These are phyloP conservation scores for Sarcomyxa edulis DNA, from an alignment of 768 basidiomycete genomes.

Conservation along the genomic window DNA sequence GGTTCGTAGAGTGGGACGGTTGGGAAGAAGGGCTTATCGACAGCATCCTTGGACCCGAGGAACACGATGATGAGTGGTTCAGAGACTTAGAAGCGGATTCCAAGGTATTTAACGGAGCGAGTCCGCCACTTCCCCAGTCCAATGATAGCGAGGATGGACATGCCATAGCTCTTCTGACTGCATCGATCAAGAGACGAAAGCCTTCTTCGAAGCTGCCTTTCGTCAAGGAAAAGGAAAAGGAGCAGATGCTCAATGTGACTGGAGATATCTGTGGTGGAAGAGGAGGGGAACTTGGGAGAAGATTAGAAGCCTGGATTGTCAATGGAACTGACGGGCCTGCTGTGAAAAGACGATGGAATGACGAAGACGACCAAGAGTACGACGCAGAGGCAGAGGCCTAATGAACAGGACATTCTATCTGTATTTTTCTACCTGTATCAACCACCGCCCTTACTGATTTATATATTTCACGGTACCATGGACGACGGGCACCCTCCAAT, in stretches of 20 bases:
- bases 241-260: conserved; percentile 63
- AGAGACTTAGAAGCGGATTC: conserved; percentile 27
- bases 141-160: conserved; percentile 1
- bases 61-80: conserved; percentile 71
- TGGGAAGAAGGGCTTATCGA: conserved; percentile 85
- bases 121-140: conserved; percentile 9
- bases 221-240: conserved; percentile 57
- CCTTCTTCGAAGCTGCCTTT: conserved; percentile 45
- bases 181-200: conserved; percentile 18
- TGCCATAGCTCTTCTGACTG: background rate
- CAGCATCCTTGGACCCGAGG: conserved; percentile 69
- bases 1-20: conserved; percentile 84
- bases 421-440: too few relatives aligned
- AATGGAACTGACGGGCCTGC: conserved; percentile 24
- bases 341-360: conserved; percentile 8
- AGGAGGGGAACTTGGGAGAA: conserved; percentile 70
- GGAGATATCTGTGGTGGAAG: conserved; percentile 78
- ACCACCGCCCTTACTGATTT: too few relatives aligned
- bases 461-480: too few relatives aligned
- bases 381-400: conserved; percentile 8
- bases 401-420: background rate
- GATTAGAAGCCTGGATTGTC: conserved; percentile 72
- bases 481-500: too few relatives aligned
- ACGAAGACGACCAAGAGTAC: conserved; percentile 10
- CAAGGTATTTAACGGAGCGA: conserved; percentile 6